phyloP scores from a whole-genome alignment of 176 grass and related monocot genomes.

The Canna indica region DNA sequence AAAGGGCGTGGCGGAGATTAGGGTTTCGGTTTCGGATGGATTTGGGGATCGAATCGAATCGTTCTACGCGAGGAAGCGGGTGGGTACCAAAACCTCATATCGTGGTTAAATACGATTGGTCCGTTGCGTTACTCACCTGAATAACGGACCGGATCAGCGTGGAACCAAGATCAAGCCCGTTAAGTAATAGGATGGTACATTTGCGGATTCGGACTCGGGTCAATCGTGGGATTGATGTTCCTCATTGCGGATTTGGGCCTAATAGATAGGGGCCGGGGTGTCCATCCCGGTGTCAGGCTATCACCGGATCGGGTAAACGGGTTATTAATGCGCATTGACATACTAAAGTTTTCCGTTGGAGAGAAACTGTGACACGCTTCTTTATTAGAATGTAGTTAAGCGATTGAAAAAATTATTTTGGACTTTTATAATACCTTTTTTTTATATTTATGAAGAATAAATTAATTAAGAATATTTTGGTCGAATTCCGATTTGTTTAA shows the following conservation, averaged over 20 bases:
- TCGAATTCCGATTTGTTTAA: neutral
- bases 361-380: too few species aligned
- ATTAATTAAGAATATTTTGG: too few species aligned
- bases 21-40: constrained; percentile 12
- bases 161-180: too few species aligned
- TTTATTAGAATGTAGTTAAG: too few species aligned
- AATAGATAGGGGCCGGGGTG: neutral
- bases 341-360: too few species aligned
- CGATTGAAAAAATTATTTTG: too few species aligned
- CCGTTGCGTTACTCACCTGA: neutral
- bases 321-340: too few species aligned
- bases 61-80: neutral
- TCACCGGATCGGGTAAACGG: neutral
- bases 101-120: neutral
- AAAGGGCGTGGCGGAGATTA: constrained; percentile 5
- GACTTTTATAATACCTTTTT: too few species aligned
- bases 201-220: neutral
- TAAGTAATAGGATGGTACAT: neutral
- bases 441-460: too few species aligned
- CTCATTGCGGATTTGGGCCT: too few species aligned
- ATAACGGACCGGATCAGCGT: neutral
- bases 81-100: neutral
- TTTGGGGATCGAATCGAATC: constrained; percentile 10
- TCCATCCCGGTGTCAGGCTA: neutral
- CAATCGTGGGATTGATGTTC: too few species aligned